Base-by-base conservation (phyloP, 106 monocot species). In the Acanthochlamys bracteata region DNA sequence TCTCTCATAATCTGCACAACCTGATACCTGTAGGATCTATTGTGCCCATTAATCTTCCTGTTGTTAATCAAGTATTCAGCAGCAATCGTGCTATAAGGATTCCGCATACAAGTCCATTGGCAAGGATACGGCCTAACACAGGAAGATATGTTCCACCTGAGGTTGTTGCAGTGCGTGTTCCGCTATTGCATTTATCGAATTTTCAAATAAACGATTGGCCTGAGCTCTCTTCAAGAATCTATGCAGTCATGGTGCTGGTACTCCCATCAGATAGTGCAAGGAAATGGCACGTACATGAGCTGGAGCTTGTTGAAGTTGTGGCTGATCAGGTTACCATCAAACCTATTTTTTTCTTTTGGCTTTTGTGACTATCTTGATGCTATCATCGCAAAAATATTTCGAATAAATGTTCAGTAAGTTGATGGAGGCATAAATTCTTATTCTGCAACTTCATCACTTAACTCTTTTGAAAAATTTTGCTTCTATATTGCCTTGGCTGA, bases 281-380 rank as follows among this genome's bases (percentile, higher is more conserved):
- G 65, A 86, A 94, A 64, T 94, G 93, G 93, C 85, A 80, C 77
- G 65, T 51, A 12, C 72, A 94, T 89, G 89, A 94, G 73, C 58
- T 81, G 60, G 93, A 94, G 73, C 86, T 94, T 51, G 89, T 94
- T 56, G 93, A 89, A 64, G 93, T 94, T 42, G 89, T 94, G 58
- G 93, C 86, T 22, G 93, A 89, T 75, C 94, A 94, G 94, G 94
- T 94, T 15, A 47, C 23, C 59, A 24, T 43, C 10, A 27, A 49
- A 12, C 49, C 2, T 8, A 13, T 43, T 43, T 43, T 43, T 43
- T 43, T 3, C 17, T 49, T 17, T 12, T 53, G 23, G 13, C 21
- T 41, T 25, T 57, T 14, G 33, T 33, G 33, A 33, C 33, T 33
- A 33, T 33, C 33, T 33, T 33, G 33, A 3, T 33, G 33, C 6